Percentiles rank a stretch among this genome's conserved stretches.
Conservation (phyloP, 2,329 filamentous ascomycete genomes). For the Mycosphaerella arachidis region DNA sequence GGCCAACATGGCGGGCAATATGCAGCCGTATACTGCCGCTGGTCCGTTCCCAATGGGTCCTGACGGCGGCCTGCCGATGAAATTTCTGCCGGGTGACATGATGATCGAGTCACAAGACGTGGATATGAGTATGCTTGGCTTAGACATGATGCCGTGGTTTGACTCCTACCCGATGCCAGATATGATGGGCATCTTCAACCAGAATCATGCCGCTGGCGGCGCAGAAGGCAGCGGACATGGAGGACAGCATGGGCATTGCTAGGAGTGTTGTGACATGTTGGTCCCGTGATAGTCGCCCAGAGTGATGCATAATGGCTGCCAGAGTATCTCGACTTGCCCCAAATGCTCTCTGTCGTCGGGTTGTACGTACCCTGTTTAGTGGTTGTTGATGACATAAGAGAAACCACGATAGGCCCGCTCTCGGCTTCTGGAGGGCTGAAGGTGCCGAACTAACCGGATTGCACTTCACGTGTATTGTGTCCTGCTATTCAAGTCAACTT, state of each 20-base stretch:
- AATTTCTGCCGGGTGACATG: slow-evolving; percentile 47
- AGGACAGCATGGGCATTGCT: slow-evolving; percentile 4
- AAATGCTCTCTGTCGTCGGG: neutral
- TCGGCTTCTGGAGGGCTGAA: slow-evolving; percentile 4
- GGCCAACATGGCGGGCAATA: slow-evolving; percentile 22
- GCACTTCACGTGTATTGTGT: neutral
- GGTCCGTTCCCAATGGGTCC: slow-evolving; percentile 1
- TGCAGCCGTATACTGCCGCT: slow-evolving; percentile 15
- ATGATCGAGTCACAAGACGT: slow-evolving; percentile 74
- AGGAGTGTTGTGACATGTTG: neutral
- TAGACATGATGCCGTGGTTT: slow-evolving; percentile 70
- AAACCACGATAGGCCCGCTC: slow-evolving; percentile 1
- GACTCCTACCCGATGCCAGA: slow-evolving; percentile 59
- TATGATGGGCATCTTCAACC: slow-evolving; percentile 24
- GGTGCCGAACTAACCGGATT: neutral
- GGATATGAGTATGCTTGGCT: slow-evolving; percentile 64
- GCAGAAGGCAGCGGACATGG: slow-evolving; percentile 5
- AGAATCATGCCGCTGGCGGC: slow-evolving; percentile 8
- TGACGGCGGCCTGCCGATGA: slow-evolving; percentile 10
- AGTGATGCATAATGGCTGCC: slow-evolving; percentile 6
- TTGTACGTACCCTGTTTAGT: neutral
- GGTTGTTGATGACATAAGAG: slow-evolving; percentile 8
- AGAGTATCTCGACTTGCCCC: neutral
- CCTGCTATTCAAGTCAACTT: neutral
- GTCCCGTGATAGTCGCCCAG: neutral